These are phyloP conservation scores for Cladosporium sp. DNA, from an alignment of 2,329 filamentous ascomycete species.

Conservation along the genomic window DNA sequence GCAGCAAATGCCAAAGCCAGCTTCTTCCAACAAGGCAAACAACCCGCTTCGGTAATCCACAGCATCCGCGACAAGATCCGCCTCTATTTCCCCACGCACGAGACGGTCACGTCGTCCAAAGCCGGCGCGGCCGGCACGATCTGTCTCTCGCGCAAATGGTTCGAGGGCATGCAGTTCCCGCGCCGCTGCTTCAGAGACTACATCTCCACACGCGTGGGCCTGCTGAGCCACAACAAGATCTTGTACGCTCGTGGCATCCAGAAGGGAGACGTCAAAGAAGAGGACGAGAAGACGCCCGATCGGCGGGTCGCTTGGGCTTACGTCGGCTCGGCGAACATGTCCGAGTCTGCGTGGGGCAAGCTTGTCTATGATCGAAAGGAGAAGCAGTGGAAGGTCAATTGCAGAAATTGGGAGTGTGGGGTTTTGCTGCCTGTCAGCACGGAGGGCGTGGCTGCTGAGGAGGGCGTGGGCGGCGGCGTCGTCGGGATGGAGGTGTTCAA, in stretches of 20 bases:
- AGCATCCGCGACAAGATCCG: conserved; percentile 51
- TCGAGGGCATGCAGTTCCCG: conserved; percentile 63
- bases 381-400: conserved; percentile 67
- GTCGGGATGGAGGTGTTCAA: conserved; percentile 47
- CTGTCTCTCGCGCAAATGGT: conserved; percentile 69
- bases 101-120: conserved; percentile 46
- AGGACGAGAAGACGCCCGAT: not conserved
- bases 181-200: conserved; percentile 66
- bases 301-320: conserved; percentile 64
- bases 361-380: conserved; percentile 62
- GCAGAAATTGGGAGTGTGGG: conserved; percentile 94
- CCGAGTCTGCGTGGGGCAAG: conserved; percentile 88
- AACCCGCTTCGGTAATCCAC: conserved; percentile 19
- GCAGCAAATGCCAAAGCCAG: conserved; percentile 13
- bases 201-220: conserved; percentile 59
- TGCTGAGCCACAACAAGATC: conserved; percentile 82
- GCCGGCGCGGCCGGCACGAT: conserved; percentile 66
- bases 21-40: conserved; percentile 16
- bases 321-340: conserved; percentile 84
- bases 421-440: conserved; percentile 61
- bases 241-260: conserved; percentile 33
- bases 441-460: not conserved
- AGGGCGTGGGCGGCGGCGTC: conserved; percentile 4
- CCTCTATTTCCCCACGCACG: conserved; percentile 72
- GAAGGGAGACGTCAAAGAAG: conserved; percentile 3